These are phyloP conservation scores for Anthracocystis setariae DNA, from an alignment of 1,284 basidiomycete species.

Conservation along the genomic window DNA sequence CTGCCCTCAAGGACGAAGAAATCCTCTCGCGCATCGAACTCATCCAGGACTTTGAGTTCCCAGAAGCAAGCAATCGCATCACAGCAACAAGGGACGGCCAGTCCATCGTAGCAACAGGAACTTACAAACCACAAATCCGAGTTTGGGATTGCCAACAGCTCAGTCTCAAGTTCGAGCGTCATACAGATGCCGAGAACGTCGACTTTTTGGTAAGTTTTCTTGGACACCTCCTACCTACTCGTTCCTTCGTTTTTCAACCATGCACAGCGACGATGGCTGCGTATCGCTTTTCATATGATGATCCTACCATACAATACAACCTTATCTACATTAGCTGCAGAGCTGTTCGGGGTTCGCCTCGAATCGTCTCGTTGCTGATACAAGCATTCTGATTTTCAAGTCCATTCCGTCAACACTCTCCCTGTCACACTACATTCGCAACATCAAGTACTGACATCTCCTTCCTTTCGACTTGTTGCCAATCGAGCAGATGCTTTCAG, in stretches of 20 bases:
- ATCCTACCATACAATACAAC: conserved; percentile 40
- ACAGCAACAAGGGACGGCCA: conserved; percentile 90
- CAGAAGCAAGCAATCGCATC: conserved; percentile 91
- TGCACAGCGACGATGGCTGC: too few species aligned
- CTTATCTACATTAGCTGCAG: conserved; percentile 63
- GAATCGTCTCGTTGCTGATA: conserved; percentile 38
- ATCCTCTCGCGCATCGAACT: conserved; percentile 63
- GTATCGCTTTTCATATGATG: conserved; percentile 18
- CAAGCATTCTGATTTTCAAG: conserved; percentile 42
- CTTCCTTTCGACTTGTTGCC: not conserved
- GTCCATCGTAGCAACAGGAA: conserved; percentile 92
- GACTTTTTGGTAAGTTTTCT: conserved; percentile 89
- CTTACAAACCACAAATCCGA: conserved; percentile 96
- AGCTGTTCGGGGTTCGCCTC: conserved; percentile 15
- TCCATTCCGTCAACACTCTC: not conserved
- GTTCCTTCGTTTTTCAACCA: too few species aligned
- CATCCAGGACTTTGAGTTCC: conserved; percentile 91
- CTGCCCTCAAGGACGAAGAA: conserved; percentile 53
- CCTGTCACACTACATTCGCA: not conserved
- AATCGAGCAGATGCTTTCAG: conserved; percentile 81
- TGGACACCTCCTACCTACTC: not conserved
- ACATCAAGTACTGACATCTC: conserved; percentile 5
- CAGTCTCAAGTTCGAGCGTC: conserved; percentile 93
- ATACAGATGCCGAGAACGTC: conserved; percentile 95
- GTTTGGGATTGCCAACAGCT: conserved; percentile 95